Evolutionary conservation across 768 basidiomycete genomes (phyloP), one percentile per base, ranked within the genome.

Genomic region (Leccinum longicurvipes): DNA sequence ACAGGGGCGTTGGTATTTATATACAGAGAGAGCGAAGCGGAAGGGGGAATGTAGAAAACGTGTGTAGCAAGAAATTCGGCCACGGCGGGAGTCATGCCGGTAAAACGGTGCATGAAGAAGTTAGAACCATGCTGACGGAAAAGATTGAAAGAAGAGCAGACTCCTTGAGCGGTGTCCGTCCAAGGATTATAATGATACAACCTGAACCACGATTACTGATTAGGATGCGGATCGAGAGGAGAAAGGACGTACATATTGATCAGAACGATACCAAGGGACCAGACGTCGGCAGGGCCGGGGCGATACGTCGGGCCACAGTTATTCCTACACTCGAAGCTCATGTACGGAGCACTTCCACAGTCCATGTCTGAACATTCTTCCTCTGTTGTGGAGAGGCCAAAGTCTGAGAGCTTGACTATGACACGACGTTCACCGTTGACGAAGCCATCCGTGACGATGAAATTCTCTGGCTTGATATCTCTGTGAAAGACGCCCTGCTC

Each of bases 391-490:
- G 93, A 93, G 45, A 99, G 76, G 19, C 96, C 96, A 78, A 98
- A 99, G 73, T 99, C 96, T 6, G 93, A 86, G 60, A 99, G 81
- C 77, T 99, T 99, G 77, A 98, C 94, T 52, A 96, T 76, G 58
- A 99, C 96, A 68, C 89, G 89, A 64, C 92, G 85, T 71, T 93
- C 91, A n/a, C 77, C 67, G 19, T 81, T 78, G 34, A 74, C 69
- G 72, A 81, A 83, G 15, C 85, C 91, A 64, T 95, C 91, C 0
- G 92, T 93, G 66, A 95, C 92, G 69, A 95, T 95, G 65, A 95
- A 94, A 76, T 98, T 98, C 77, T 98, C 96, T 0, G 96, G 96
- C 76, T 99, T 99, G 82, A 99, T 98, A 73, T 99, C 96, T 58
- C 96, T 85, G 70, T 99, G 96, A 68, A 87, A 93, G 58, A 99